Evolutionary conservation across 352 stramenopile species (phyloP), one percentile per base, ranked within the genome.

Genomic region (Phytophthora multivora): DNA sequence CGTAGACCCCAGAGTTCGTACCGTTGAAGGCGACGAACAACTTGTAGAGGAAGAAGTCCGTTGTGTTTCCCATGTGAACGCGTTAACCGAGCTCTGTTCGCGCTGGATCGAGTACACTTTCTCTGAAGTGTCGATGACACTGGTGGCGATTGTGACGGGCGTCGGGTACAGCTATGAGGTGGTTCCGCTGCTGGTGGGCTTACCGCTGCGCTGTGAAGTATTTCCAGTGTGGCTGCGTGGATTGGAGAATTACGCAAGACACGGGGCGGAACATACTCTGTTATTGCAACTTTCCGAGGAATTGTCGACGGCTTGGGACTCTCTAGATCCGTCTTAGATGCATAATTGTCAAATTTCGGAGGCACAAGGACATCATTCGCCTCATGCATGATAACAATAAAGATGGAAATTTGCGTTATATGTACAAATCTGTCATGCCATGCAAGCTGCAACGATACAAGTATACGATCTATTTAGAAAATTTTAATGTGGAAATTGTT

Each of bases 151-250:
- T 30, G 19, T 66, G 15, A 52, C 52, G 16, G 47, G 26, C 25
- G 55, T 50, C 6, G 62, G 62, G 1, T 70, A 66, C 21, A 43
- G 18, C 13, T 16, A 41, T 15, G 55, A 70, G 5, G n/a, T 61
- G 26, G 15, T 70, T 2, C 54, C 62, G 0, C 26, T 66, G 16
- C 25, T 70, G n/a, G 12, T 70, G 8, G 16, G 51, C 39, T 61
- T 70, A n/a, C 62, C 62, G 11, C 35, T 70, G 16, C 31, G 4
- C 6, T 28, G 16, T 11, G 6, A 8, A 36, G 49, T 25, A 10
- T 35, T 56, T 30, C 21, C 18, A 8, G 18, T 19, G 12, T 38
- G 59, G 10, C 31, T 69, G 35, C 35, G 23, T 26, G 35, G 15
- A n/a, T 5, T 40, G 13, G 35, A 19, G 13, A 40, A 7, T 7